Evolutionary conservation across 1,284 basidiomycete genomes (phyloP).

Genomic region (Volvariella volvacea): DNA sequence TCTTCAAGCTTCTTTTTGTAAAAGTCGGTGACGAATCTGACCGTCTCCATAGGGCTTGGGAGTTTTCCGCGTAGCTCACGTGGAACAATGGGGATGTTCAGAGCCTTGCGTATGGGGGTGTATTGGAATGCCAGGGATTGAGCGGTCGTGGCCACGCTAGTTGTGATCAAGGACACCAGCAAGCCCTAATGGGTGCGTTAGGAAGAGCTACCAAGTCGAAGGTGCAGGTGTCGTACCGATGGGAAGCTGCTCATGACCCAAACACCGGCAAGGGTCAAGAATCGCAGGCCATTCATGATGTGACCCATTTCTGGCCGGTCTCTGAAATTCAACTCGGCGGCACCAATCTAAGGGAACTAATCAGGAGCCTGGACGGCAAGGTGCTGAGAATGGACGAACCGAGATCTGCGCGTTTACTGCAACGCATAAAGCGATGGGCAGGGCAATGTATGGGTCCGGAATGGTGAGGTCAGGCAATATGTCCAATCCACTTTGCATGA

Average conservation of each 20-base stretch:
- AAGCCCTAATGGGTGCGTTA: constrained; percentile 55
- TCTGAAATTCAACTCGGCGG: constrained; percentile 50
- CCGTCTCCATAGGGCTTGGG: constrained; percentile 19
- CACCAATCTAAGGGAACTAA: constrained; percentile 48
- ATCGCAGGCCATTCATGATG: constrained; percentile 67
- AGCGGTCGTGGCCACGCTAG: constrained; percentile 30
- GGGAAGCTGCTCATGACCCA: constrained; percentile 58
- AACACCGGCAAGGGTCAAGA: constrained; percentile 52
- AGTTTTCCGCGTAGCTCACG: constrained; percentile 19
- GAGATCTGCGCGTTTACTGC: constrained; percentile 69
- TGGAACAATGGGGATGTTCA: constrained; percentile 42
- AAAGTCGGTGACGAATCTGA: constrained; percentile 17
- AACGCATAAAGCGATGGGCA: constrained; percentile 63
- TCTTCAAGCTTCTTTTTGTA: constrained; percentile 19
- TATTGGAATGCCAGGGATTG: constrained; percentile 45
- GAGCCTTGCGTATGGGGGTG: constrained; percentile 35
- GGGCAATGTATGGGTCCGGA: constrained; percentile 72
- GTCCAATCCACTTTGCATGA: constrained; percentile 73
- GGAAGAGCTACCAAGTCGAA: neutral
- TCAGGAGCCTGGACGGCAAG: too few species aligned
- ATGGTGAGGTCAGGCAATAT: constrained; percentile 78
- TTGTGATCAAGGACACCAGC: constrained; percentile 53
- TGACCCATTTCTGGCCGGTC: constrained; percentile 54
- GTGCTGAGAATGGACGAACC: too few species aligned
- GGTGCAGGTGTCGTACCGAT: constrained; percentile 26